These are phyloP conservation scores for Trichoderma sp. DNA, from an alignment of 2,329 filamentous ascomycete species.

Conservation along the genomic window DNA sequence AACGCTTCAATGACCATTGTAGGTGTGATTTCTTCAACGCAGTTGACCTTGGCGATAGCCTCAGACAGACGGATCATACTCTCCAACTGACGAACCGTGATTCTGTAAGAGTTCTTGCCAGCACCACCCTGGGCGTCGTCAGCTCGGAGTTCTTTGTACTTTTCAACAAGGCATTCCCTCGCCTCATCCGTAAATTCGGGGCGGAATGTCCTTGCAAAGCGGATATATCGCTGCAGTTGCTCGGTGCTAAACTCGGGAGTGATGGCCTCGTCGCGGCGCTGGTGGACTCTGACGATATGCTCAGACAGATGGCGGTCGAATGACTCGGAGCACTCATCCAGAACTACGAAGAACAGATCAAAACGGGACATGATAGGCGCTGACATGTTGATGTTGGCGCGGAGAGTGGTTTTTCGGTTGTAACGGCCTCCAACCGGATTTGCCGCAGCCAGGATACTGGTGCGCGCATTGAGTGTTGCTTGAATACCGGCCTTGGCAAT, in stretches of 20 bases:
- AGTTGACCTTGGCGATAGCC: conserved; percentile 98
- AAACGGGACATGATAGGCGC: conserved; percentile 99
- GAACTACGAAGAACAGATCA: conserved; percentile 95
- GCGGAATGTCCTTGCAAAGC: conserved; percentile 91
- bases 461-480: conserved; percentile 92
- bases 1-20: conserved; percentile 90
- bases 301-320: conserved; percentile 89
- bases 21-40: conserved; percentile 83
- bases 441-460: conserved; percentile 91
- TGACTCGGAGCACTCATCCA: conserved; percentile 93
- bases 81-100: conserved; percentile 94
- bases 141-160: conserved; percentile 91
- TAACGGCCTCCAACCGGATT: conserved; percentile 97
- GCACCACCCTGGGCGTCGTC: conserved; percentile 94
- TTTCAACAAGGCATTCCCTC: conserved; percentile 79
- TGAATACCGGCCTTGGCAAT: conserved; percentile 99
- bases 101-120: conserved; percentile 93
- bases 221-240: conserved; percentile 94
- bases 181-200: conserved; percentile 90
- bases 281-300: conserved; percentile 94
- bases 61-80: conserved; percentile 94
- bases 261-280: conserved; percentile 87
- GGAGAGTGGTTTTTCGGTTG: conserved; percentile 90
- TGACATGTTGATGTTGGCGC: conserved; percentile 97
- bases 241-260: conserved; percentile 94